Base-by-base conservation (phyloP, 176 grass and related monocot species). In the Oryza nivara region DNA sequence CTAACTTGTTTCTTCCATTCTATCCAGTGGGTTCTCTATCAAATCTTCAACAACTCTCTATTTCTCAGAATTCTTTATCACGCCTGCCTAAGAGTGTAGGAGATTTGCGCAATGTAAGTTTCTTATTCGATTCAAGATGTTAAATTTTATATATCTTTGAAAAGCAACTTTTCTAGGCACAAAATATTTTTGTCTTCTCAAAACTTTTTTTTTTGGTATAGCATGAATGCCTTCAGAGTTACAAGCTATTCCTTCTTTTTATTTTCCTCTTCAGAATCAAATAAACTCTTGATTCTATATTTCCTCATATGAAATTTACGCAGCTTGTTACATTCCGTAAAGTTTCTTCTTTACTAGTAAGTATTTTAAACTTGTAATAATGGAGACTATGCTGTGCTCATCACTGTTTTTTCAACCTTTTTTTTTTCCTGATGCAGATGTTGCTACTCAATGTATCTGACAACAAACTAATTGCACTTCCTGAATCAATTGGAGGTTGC, bases 401-500 rank as follows among this genome's bases (percentile, higher is more conserved):
- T 45, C 52, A 76, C 25, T 68, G 43, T 26, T 65, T 40, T 61
- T 38, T 12, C 69, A 51, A 47, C 17, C 79, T 73, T 9, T 75
- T 72, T 75, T 72, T 41, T 80, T 87, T 67, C 63, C 70, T 74
- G 81, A 75, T 92, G 58, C 93, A 98, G 96, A 75, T 98, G 80
- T 85, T 85, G 45, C 72, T 98, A 71, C 85, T 98, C 35, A 96
- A 96, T 91, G 74, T 98, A 77, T 98, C 96, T 19, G 78, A 87
- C 70, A 98, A 98, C 92, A 98, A 96, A 85, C 83, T 98, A 51
- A 96, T 81, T 19, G 87, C 75, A 46, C 80, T 98, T 82, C 96
- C 96, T 16, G 93, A 94, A 75, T 92, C 96, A 91, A 98, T 98
- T 44, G 96, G 93, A 73, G 71, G 75, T 30, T 98, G 96, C 84